Percentiles rank a stretch among this genome's conserved stretches.
Evolutionary conservation across 1,284 basidiomycete genomes (phyloP).

Genomic region (Neonothopanus nambi): DNA sequence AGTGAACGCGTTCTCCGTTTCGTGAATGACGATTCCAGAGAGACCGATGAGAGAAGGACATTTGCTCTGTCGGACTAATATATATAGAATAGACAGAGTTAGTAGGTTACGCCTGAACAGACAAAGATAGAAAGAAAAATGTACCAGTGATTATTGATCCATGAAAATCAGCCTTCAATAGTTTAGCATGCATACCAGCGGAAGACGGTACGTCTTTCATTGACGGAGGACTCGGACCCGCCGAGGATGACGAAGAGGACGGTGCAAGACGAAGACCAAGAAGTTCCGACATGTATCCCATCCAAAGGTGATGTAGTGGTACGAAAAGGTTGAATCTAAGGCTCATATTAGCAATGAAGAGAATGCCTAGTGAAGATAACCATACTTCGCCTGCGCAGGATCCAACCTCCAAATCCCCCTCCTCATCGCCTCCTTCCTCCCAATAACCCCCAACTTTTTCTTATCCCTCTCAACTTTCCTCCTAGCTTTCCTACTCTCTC

Average conservation of each 20-base stretch:
- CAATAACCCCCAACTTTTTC: slow-evolving; percentile 43
- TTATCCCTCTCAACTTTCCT: slow-evolving; percentile 46
- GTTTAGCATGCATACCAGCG: slow-evolving; percentile 69
- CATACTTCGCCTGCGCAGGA: slow-evolving; percentile 61
- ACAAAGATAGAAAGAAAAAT: slow-evolving; percentile 39
- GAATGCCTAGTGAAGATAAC: neutral
- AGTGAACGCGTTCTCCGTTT: slow-evolving; percentile 84
- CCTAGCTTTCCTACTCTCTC: slow-evolving; percentile 44
- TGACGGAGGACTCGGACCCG: slow-evolving; percentile 34
- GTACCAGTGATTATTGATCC: slow-evolving; percentile 75
- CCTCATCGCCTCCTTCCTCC: slow-evolving; percentile 50
- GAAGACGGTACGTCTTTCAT: slow-evolving; percentile 48
- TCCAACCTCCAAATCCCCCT: slow-evolving; percentile 67
- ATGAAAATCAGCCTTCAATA: slow-evolving; percentile 86
- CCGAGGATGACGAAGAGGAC: slow-evolving; percentile 42
- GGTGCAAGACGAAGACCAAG: slow-evolving; percentile 55
- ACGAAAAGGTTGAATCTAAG: slow-evolving; percentile 68
- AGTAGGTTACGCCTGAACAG: no score
- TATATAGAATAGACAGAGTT: no score
- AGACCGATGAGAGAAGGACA: slow-evolving; percentile 73
- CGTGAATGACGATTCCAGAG: slow-evolving; percentile 80
- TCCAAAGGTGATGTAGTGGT: slow-evolving; percentile 82
- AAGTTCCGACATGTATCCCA: slow-evolving; percentile 85
- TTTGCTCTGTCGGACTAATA: slow-evolving; percentile 74
- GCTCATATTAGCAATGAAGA: neutral